Conservation (phyloP, 2,329 filamentous ascomycete genomes). For the Trichoderma oligosporum region DNA sequence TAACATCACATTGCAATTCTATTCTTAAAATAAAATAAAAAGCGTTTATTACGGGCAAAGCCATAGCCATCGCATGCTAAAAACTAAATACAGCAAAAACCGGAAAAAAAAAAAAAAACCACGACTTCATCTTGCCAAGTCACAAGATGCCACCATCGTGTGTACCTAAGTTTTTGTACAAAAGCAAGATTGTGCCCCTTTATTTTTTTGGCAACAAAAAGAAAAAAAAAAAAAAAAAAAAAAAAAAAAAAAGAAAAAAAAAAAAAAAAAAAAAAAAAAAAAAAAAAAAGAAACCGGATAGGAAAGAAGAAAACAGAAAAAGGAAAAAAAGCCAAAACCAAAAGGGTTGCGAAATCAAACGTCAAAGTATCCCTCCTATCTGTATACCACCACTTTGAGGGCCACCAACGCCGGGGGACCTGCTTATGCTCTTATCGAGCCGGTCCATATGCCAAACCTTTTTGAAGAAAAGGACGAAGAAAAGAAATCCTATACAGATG, state of each 20-base stretch:
- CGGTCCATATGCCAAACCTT: conserved; percentile 22
- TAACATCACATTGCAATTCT: background rate
- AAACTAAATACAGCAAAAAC: background rate
- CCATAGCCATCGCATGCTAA: background rate
- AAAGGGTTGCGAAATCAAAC: background rate
- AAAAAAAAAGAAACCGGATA: background rate
- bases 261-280: background rate
- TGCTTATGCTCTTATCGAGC: conserved; percentile 7
- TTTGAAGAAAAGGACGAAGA: background rate
- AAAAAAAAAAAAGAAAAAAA: background rate
- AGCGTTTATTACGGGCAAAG: conserved; percentile 1
- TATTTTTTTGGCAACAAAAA: background rate
- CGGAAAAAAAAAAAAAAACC: background rate
- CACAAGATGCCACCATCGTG: too few species aligned
- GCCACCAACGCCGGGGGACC: conserved; percentile 19
- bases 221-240: background rate
- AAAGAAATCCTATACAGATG: conserved; percentile 3
- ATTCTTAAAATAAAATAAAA: background rate
- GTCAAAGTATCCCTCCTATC: conserved; percentile 6
- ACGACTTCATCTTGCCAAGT: background rate
- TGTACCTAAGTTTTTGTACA: too few species aligned
- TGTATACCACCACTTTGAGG: conserved; percentile 12
- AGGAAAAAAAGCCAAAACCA: background rate
- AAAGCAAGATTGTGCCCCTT: too few species aligned
- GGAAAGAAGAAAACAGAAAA: background rate